These are phyloP conservation scores for Mucor racemosus DNA, from an alignment of 371 early-diverging fungal species.

Conservation along the genomic window DNA sequence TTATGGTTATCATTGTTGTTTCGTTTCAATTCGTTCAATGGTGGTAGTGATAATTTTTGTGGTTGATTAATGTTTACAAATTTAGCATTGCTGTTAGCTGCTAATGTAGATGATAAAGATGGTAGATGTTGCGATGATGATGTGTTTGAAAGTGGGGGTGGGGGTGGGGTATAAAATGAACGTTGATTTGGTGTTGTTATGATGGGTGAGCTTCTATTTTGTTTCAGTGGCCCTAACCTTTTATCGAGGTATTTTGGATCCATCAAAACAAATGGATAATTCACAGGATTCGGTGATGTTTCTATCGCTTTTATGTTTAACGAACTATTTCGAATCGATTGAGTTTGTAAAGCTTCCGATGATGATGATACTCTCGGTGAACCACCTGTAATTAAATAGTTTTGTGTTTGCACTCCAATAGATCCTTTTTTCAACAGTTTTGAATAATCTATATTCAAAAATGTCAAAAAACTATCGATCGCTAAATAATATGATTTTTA, in stretches of 20 bases:
- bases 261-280: conserved; percentile 30
- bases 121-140: neutral
- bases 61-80: conserved; percentile 4
- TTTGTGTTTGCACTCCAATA: conserved; percentile 28
- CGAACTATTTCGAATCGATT: neutral
- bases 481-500: neutral
- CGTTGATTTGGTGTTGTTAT: neutral
- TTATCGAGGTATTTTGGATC: conserved; percentile 20
- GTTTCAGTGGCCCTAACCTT: neutral
- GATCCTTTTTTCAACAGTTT: conserved; percentile 31
- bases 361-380: neutral
- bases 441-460: conserved; percentile 33
- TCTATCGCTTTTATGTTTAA: neutral
- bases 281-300: neutral
- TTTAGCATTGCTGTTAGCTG: neutral
- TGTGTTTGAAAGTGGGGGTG: neutral
- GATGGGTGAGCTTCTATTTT: neutral
- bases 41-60: neutral
- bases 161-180: neutral
- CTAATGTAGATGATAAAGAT: neutral
- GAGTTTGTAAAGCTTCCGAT: neutral
- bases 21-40: neutral
- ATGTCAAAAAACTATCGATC: neutral
- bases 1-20: neutral
- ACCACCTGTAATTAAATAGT: conserved; percentile 15